Conservation (phyloP, 2,329 filamentous ascomycete genomes). For the Microcyclosporella mali region DNA sequence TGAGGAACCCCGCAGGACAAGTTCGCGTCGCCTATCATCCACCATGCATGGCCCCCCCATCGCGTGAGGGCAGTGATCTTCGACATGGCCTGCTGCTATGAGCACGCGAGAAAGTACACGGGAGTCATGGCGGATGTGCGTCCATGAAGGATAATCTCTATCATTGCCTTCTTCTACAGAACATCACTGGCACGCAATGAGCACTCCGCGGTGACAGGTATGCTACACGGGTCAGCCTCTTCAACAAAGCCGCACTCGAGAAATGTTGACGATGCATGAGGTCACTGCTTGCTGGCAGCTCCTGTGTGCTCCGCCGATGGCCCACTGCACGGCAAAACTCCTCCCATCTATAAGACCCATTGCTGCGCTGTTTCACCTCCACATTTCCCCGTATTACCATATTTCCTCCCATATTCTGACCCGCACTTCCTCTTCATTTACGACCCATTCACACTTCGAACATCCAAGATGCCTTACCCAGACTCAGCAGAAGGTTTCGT, state of each 20-base stretch:
- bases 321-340: neutral
- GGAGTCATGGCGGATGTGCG: too few relatives aligned
- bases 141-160: too few relatives aligned
- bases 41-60: too few relatives aligned
- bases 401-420: neutral
- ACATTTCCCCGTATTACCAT: neutral
- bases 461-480: slow-evolving; percentile 44
- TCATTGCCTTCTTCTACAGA: too few relatives aligned
- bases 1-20: too few relatives aligned
- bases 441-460: slow-evolving; percentile 4
- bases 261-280: slow-evolving; percentile 8
- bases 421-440: too few relatives aligned
- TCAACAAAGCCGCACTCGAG: neutral
- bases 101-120: too few relatives aligned
- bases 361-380: neutral
- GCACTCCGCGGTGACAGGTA: too few relatives aligned
- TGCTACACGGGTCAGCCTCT: neutral
- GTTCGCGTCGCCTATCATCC: too few relatives aligned
- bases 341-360: neutral
- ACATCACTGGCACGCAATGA: too few relatives aligned
- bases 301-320: neutral
- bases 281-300: slow-evolving; percentile 2
- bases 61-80: too few relatives aligned
- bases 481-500: slow-evolving; percentile 47
- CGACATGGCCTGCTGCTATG: too few relatives aligned